phyloP scores from a whole-genome alignment of 1,284 basidiomycete species.

The Boletus nobilissimus region DNA sequence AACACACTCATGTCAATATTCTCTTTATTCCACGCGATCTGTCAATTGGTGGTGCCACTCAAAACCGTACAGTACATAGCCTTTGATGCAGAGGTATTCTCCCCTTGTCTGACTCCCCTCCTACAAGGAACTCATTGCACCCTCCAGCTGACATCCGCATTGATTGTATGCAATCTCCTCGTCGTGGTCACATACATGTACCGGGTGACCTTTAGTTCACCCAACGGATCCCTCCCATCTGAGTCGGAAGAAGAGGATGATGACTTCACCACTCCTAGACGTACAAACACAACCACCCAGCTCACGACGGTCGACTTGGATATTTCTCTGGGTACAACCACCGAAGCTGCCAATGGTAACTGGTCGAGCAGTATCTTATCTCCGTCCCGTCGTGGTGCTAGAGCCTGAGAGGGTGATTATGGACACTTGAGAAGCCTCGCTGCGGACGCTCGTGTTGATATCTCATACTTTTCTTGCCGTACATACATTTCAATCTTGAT shows the following conservation, averaged over 20 bases:
- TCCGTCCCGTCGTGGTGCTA: constrained; percentile 27
- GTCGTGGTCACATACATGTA: constrained; percentile 32
- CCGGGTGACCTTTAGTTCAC: constrained; percentile 9
- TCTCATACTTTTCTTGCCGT: no score
- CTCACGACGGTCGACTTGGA: constrained; percentile 6
- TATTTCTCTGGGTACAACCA: neutral
- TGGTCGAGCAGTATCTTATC: neutral
- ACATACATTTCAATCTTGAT: no score
- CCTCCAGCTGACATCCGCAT: neutral
- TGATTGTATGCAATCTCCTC: constrained; percentile 35
- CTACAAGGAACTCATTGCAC: neutral
- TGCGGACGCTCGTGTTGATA: neutral
- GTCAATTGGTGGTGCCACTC: neutral
- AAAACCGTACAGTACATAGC: neutral
- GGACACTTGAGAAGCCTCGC: neutral
- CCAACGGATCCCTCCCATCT: neutral
- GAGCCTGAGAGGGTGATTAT: neutral
- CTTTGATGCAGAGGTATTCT: constrained; percentile 16
- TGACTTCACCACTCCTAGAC: constrained; percentile 13
- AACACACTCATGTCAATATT: constrained; percentile 18
- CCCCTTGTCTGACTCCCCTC: neutral
- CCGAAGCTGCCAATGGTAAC: neutral
- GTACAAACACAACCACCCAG: neutral
- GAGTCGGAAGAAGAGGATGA: constrained; percentile 2
- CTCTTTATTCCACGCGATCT: constrained; percentile 16